Base-by-base conservation (phyloP, 2,329 filamentous ascomycete genomes). In the Neonectria punicea region DNA sequence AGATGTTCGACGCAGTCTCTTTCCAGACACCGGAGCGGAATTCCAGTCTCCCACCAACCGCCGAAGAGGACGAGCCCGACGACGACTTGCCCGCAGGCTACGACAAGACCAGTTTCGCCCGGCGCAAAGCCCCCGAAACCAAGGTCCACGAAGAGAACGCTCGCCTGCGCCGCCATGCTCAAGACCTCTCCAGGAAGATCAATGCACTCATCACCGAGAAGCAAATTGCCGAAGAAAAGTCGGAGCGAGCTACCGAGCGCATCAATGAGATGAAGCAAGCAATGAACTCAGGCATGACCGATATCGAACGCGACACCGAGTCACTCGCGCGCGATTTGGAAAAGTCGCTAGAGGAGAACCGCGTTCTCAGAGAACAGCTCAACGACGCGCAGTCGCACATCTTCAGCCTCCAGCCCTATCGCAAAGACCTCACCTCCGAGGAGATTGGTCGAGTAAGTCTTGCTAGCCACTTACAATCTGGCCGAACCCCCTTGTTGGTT, bases 381-480 rank as follows among this genome's bases (percentile, higher is more conserved):
- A 74, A 74, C 32, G 78, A 80, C 39, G 75, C 76, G 1, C 75
- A 79, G 49, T 79, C 78, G 7, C 80, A 81, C 58, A 81, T 81
- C 53, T 80, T 82, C 59, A 80, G 76, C 14, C 75, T 82, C 4
- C 79, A 81, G 58, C 80, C 80, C 7, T 82, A 81, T 59, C 75
- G 75, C 16, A 77, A 78, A 46, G 78, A 80, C 18, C 62, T 81
- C 9, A 82, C 79, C 0, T 71, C 73, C 0, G 73, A 79, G 30
- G 79, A 81, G 51, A 76, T 80, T 36, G 75, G 73, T 20, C 74
- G 74, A 46, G 80, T 81, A 74, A 63, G 74, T 55, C 8, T 28
- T 20, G n/a, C 39, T 14, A 30, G n/a, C 25, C 9, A 22, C 30
- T 8, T 20, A 30, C 47, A 8, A n/a, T 14, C 11, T 5, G 9